Evolutionary conservation across 805 yeast genomes (phyloP), one percentile per base, ranked within the genome.

Genomic region (Peterozyma toletana): DNA sequence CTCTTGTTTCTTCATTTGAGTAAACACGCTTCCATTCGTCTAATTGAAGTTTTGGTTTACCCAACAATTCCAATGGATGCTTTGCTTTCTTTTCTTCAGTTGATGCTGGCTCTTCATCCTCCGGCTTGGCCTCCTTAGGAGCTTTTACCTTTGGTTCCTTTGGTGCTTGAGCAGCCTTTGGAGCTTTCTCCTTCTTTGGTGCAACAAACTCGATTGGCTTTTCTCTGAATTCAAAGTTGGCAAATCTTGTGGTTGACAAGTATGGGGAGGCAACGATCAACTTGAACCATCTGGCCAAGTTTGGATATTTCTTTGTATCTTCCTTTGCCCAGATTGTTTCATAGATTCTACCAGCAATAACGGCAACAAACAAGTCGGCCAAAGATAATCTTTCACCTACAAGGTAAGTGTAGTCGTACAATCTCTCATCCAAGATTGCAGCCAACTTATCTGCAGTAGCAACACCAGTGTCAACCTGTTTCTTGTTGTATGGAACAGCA

Each of bases 1-100:
- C 83, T 68, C 95, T 83, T 61, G 95, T 86, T 61, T 88, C 95
- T 71, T 85, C 87, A 75, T 87, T 88, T 51, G 95, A 85, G 81
- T 88, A 87, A 53, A 69, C 69, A 70, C 93, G 80, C 77, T 87
- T 87, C 90, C 95, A 86, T 66, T 83, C 87, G 61, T 86, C 95
- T 51, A 87, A 60, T 50, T 75, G 64, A 56, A 77, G 68, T 57
- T 71, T 72, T 50, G 77, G 57, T 60, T 75, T 80, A 57, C 88
- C 88, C 52, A 87, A 78, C 46, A 71, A 68, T 64, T 80, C 91
- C 64, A 87, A 77, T 60, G 95, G 95, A 72, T 86, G 96, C 65
- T 80, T 82, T 54, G 85, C 76, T 70, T 82, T 83, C 70, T 80
- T 80, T 16, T 21, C 40, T 40, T 43, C 43, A 30, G 7, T 43